phyloP scores from a whole-genome alignment of 148 eudicot species.

The Diospyros lotus region DNA sequence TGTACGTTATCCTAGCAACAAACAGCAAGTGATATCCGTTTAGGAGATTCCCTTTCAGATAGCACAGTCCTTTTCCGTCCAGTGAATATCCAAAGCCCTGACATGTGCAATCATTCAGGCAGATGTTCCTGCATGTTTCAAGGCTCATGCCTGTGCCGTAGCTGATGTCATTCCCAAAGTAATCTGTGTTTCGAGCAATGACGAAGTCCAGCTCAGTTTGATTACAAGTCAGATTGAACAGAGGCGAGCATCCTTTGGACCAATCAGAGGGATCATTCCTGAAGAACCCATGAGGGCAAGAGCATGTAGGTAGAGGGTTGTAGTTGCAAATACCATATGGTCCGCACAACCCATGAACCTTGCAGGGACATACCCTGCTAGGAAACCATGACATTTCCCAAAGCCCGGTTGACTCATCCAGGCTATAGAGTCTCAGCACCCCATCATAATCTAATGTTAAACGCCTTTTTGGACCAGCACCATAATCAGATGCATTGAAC shows the following conservation, averaged over 20 bases:
- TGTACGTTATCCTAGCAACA: background rate
- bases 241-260: background rate
- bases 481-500: constrained; percentile 16
- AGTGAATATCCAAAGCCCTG: constrained; percentile 10
- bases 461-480: constrained; percentile 15
- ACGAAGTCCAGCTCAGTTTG: background rate
- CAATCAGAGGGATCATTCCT: background rate
- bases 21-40: background rate
- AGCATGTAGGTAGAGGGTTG: background rate
- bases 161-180: background rate
- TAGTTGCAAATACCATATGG: constrained; percentile 2
- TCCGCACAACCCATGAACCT: constrained; percentile 19
- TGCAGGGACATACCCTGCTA: background rate
- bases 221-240: background rate
- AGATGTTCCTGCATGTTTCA: constrained; percentile 10
- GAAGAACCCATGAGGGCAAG: background rate
- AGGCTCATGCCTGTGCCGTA: background rate
- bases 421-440: constrained; percentile 11
- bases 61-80: constrained; percentile 11
- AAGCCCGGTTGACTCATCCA: constrained; percentile 12
- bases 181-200: background rate
- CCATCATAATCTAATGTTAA: constrained; percentile 20
- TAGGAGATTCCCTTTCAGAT: constrained; percentile 1
- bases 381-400: constrained; percentile 12
- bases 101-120: constrained; percentile 16